Percentiles rank a stretch among this genome's conserved stretches.
phyloP scores from a whole-genome alignment of 495 filamentous ascomycete genomes.

The Podospora pseudocomata region DNA sequence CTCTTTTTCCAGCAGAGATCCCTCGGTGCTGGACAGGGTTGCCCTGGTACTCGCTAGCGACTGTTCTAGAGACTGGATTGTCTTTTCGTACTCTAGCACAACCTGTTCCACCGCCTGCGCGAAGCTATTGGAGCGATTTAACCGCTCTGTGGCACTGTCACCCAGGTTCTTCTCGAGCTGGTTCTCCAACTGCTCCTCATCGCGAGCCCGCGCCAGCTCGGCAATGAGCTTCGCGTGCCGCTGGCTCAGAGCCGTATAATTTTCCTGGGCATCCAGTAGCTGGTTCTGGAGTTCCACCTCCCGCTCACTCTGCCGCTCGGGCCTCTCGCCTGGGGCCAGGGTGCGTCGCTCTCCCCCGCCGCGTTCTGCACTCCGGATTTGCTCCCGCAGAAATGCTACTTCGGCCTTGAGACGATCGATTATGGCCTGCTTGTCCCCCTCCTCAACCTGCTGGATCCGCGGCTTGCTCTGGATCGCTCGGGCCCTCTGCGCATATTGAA shows the following conservation, averaged over 20 bases:
- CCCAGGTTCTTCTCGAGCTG: constrained; percentile 56
- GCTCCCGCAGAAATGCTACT: constrained; percentile 88
- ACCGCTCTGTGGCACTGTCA: constrained; percentile 78
- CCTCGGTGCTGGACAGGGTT: constrained; percentile 79
- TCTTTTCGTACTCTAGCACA: constrained; percentile 97
- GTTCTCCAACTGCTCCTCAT: constrained; percentile 54
- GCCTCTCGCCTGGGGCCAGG: constrained; percentile 60
- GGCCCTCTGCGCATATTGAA: constrained; percentile 94
- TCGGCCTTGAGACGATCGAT: constrained; percentile 94
- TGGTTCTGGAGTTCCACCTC: constrained; percentile 93
- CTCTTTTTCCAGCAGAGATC: constrained; percentile 84
- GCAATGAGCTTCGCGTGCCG: constrained; percentile 94
- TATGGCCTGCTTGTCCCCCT: constrained; percentile 89
- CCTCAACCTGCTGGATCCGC: constrained; percentile 89
- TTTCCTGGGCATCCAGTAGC: constrained; percentile 88
- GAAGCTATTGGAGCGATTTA: constrained; percentile 92
- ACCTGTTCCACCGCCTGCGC: constrained; percentile 93
- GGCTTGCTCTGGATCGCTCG: constrained; percentile 97
- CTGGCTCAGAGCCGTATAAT: constrained; percentile 83
- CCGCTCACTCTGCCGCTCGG: constrained; percentile 76
- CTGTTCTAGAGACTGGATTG: constrained; percentile 88
- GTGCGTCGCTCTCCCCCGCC: constrained; percentile 54
- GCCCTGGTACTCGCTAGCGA: constrained; percentile 86
- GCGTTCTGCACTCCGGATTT: constrained; percentile 72
- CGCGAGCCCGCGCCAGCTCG: constrained; percentile 82